Evolutionary conservation across 345 rosid genomes (phyloP), one percentile per base, ranked within the genome.

Genomic region (Lagerstroemia speciosa): DNA sequence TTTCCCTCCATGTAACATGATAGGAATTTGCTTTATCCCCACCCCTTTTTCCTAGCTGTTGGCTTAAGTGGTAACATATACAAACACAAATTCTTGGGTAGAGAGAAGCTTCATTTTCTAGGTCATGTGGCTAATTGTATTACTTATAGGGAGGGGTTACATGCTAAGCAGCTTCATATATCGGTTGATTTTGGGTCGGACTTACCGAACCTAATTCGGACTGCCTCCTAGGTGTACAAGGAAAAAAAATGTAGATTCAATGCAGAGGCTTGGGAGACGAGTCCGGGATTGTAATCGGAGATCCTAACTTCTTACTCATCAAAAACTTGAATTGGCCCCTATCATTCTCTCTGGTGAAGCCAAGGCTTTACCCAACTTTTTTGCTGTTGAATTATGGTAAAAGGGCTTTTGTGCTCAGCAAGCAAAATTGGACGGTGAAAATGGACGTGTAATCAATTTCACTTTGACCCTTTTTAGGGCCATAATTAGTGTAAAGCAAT

Each of bases 321-420:
- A 1, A 36, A 36, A 36, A 36, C 5, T 9, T 9, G 38, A 41
- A 41, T 9, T 41, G 46, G 8, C 38, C 46, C 46, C 16, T 41
- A 2, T 3, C 46, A 19, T 32, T 43, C 60, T 37, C 33, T 32
- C 16, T 36, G 53, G 11, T 17, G 57, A 46, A 29, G 60, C n/a
- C 16, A 67, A 67, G 46, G 60, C 41, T 43, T 60, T 14, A 9
- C 46, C 29, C 66, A 41, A 7, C 26, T 10, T 16, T 33, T 57
- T 6, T 11, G 53, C 52, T 57, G 14, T 69, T 34, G 63, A 67
- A 53, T 52, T 60, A 50, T 3, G 70, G 17, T 10, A 32, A 34
- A 36, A 26, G 52, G 70, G 32, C 65, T 58, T 69, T 58, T 12
- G 65, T 69, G 65, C 65, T 58, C 27, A 17, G 22, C 65, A 27